phyloP scores from a whole-genome alignment of 2,329 filamentous ascomycete genomes.

The Drechslerella coelobrocha region DNA sequence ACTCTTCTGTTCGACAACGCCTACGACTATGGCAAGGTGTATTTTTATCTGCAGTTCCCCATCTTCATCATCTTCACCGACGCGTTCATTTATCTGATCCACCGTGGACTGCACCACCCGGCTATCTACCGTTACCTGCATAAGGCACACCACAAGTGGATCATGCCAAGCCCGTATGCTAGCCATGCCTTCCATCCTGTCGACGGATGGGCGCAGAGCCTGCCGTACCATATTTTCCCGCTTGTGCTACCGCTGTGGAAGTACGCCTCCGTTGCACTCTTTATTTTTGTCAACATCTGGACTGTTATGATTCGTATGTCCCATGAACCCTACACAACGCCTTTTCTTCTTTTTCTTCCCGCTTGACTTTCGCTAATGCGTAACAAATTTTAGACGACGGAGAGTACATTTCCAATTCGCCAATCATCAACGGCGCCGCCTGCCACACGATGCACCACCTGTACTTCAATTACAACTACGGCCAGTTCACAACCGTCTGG shows the following conservation, averaged over 20 bases:
- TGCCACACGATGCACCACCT: slow-evolving; percentile 93
- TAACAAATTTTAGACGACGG: slow-evolving; percentile 72
- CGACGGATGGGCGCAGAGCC: slow-evolving; percentile 84
- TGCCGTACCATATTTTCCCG: slow-evolving; percentile 92
- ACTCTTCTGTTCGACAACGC: slow-evolving; percentile 85
- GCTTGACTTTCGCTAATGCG: no score
- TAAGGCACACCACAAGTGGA: slow-evolving; percentile 99
- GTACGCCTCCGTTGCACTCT: slow-evolving; percentile 82
- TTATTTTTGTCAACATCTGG: slow-evolving; percentile 95
- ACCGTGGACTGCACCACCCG: slow-evolving; percentile 83
- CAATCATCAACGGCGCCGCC: slow-evolving; percentile 91
- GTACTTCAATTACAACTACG: slow-evolving; percentile 90
- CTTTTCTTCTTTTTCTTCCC: slow-evolving; percentile 11
- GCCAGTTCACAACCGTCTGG: slow-evolving; percentile 92
- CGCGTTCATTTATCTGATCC: slow-evolving; percentile 88
- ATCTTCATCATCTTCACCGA: slow-evolving; percentile 89
- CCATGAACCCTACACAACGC: neutral
- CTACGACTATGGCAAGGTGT: slow-evolving; percentile 75
- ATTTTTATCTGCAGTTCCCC: slow-evolving; percentile 83
- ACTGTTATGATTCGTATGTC: slow-evolving; percentile 78
- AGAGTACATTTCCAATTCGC: slow-evolving; percentile 88
- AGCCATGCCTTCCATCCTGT: slow-evolving; percentile 94
- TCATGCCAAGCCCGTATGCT: slow-evolving; percentile 94
- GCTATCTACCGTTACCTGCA: slow-evolving; percentile 83
- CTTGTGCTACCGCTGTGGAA: slow-evolving; percentile 94